phyloP scores from a whole-genome alignment of 768 basidiomycete genomes.

The Pisolithus albus region DNA sequence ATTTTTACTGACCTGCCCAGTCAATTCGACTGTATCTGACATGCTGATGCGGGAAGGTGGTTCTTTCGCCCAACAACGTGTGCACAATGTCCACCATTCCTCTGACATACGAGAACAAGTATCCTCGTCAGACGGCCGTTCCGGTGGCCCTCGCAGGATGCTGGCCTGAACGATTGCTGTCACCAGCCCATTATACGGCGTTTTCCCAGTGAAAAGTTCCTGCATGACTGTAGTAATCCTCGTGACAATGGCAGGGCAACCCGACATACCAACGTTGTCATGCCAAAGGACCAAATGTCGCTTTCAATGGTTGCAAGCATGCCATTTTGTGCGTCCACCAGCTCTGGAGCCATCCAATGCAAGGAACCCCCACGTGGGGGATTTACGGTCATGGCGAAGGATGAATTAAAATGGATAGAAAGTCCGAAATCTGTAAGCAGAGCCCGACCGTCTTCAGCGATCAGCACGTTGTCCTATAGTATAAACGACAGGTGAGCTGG shows the following conservation, averaged over 20 bases:
- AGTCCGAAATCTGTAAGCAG: background rate
- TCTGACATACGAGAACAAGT: background rate
- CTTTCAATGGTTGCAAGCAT: background rate
- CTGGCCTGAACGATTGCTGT: background rate
- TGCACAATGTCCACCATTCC: background rate
- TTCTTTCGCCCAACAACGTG: background rate
- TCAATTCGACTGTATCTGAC: background rate
- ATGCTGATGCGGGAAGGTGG: background rate
- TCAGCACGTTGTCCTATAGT: background rate
- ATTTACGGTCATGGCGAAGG: background rate
- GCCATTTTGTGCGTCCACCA: background rate
- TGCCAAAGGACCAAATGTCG: background rate
- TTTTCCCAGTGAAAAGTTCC: background rate
- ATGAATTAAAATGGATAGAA: background rate
- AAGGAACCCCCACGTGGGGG: background rate
- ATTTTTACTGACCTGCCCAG: no score
- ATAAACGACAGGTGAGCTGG: background rate
- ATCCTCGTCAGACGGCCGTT: background rate
- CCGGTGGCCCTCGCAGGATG: background rate
- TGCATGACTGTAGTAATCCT: background rate
- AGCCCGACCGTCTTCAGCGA: background rate
- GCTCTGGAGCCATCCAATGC: background rate
- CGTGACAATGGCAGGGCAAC: background rate
- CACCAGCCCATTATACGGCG: background rate
- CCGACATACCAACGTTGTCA: background rate